Conservation (phyloP, 2,329 filamentous ascomycete genomes). For the Penicillium sp. region DNA sequence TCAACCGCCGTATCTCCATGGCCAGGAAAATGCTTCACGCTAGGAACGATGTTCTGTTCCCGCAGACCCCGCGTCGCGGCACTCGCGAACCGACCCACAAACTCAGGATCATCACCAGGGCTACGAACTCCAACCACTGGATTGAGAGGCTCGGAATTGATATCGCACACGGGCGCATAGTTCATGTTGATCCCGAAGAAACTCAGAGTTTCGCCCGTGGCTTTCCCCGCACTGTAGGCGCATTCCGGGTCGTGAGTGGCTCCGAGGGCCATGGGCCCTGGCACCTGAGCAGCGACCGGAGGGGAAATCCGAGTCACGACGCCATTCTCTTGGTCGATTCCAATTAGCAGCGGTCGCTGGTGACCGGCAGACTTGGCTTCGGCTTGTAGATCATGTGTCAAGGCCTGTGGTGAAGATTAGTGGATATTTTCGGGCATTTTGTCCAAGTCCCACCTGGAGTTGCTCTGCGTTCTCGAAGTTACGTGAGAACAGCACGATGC, state of each 20-base stretch:
- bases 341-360: slow-evolving; percentile 45
- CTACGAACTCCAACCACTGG: slow-evolving; percentile 49
- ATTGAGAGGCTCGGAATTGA: slow-evolving; percentile 49
- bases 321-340: slow-evolving; percentile 51
- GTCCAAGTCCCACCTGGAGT: slow-evolving; percentile 31
- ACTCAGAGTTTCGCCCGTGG: slow-evolving; percentile 42
- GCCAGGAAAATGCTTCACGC: slow-evolving; percentile 50
- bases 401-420: slow-evolving; percentile 23
- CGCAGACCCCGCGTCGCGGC: slow-evolving; percentile 41
- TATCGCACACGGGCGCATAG: slow-evolving; percentile 48
- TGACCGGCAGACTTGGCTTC: slow-evolving; percentile 44
- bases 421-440: background rate
- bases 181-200: slow-evolving; percentile 50
- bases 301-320: slow-evolving; percentile 46
- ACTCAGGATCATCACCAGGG: slow-evolving; percentile 45
- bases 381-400: slow-evolving; percentile 40
- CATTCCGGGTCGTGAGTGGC: slow-evolving; percentile 41
- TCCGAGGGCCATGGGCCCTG: slow-evolving; percentile 49
- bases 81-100: slow-evolving; percentile 45
- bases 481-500: slow-evolving; percentile 45
- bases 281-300: slow-evolving; percentile 43
- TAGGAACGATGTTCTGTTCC: slow-evolving; percentile 43
- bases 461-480: slow-evolving; percentile 44
- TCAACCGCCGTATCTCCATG: slow-evolving; percentile 49
- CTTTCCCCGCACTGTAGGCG: slow-evolving; percentile 38